A percentile compares a stretch with the other conserved stretches of the same genome.
These are phyloP conservation scores for Aspergillus thermomutatus DNA, from an alignment of 2,329 filamentous ascomycete species.

Conservation along the genomic window DNA sequence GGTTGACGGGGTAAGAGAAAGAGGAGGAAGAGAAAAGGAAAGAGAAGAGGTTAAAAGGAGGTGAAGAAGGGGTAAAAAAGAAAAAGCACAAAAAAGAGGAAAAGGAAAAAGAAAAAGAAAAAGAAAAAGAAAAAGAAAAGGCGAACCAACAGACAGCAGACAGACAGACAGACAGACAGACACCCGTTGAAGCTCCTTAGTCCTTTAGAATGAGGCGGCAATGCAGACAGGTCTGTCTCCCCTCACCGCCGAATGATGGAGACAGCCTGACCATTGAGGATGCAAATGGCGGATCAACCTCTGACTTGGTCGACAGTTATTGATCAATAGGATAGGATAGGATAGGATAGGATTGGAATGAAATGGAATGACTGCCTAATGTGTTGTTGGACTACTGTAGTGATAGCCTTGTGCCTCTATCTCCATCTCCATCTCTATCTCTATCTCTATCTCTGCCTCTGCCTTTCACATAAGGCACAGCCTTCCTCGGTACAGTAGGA, in stretches of 20 bases:
- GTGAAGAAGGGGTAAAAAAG: constrained; percentile 1
- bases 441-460: not conserved
- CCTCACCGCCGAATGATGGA: constrained; percentile 15
- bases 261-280: not conserved
- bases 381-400: too few species aligned
- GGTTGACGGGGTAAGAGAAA: not conserved
- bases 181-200: too few species aligned
- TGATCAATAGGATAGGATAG: too few species aligned
- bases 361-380: not conserved
- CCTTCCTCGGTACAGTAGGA: not conserved
- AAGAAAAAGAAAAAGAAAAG: constrained; percentile 6
- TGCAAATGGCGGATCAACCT: not conserved
- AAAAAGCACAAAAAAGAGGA: constrained; percentile 9
- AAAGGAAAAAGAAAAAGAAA: constrained; percentile 1
- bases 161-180: too few species aligned
- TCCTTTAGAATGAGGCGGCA: constrained; percentile 17
- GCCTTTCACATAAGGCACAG: too few species aligned
- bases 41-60: not conserved
- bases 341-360: not conserved
- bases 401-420: not conserved
- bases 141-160: constrained; percentile 8
- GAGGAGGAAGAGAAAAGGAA: constrained; percentile 8
- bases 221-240: constrained; percentile 11
- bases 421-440: too few species aligned
- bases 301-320: not conserved